Conservation (phyloP, 805 yeast species). For the Lipomyces sp. region DNA sequence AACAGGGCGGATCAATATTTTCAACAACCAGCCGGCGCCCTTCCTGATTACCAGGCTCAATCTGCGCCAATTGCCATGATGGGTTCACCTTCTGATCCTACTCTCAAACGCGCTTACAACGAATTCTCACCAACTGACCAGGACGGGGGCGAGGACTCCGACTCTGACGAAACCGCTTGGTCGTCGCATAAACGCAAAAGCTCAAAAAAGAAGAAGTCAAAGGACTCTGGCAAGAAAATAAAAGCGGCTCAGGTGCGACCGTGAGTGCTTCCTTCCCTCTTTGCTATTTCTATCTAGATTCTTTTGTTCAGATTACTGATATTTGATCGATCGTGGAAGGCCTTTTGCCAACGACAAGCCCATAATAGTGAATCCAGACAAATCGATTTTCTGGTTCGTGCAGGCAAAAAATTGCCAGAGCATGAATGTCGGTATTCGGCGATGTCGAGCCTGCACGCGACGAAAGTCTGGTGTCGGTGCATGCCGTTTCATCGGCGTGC, state of each 20-base stretch:
- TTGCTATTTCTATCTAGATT: neutral
- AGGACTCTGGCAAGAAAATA: conserved; percentile 4
- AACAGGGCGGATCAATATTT: conserved; percentile 1
- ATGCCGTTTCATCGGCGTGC: conserved; percentile 35
- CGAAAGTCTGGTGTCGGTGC: conserved; percentile 37
- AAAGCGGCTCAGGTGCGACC: conserved; percentile 12
- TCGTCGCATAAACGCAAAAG: neutral
- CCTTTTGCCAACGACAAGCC: conserved; percentile 32
- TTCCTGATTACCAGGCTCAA: conserved; percentile 6
- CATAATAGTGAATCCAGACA: conserved; percentile 26
- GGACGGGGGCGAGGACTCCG: conserved; percentile 15
- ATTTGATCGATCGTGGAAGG: neutral
- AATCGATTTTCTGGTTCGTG: conserved; percentile 22
- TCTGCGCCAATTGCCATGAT: neutral
- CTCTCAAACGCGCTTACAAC: neutral
- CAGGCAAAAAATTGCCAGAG: conserved; percentile 33
- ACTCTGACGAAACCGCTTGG: conserved; percentile 10
- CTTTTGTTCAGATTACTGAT: neutral
- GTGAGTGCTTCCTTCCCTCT: conserved; percentile 2
- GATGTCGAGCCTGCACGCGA: conserved; percentile 35
- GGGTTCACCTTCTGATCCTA: conserved; percentile 7
- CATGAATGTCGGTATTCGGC: conserved; percentile 27
- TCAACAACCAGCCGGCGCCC: neutral
- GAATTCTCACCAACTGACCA: conserved; percentile 11
- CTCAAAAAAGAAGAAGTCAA: conserved; percentile 10